These are phyloP conservation scores for Ceratobasidium papillatum DNA, from an alignment of 1,284 basidiomycete genomes.

Conservation along the genomic window DNA sequence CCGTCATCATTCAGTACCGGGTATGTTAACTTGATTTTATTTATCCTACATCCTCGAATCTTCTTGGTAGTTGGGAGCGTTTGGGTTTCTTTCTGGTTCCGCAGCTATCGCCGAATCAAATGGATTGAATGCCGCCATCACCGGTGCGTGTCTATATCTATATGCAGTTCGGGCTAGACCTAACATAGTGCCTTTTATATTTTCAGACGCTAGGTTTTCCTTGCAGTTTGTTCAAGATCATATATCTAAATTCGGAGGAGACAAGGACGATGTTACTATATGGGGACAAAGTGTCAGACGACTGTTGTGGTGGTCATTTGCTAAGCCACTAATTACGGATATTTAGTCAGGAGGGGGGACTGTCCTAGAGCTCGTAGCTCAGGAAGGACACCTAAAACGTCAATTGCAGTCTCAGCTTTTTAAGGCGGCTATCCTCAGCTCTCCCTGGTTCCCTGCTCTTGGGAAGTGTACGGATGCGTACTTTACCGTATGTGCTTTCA, in stretches of 20 bases:
- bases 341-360: constrained; percentile 25
- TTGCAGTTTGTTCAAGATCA: constrained; percentile 19
- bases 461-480: constrained; percentile 17
- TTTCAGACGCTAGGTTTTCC: constrained; percentile 10
- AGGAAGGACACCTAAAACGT: neutral
- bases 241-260: constrained; percentile 18
- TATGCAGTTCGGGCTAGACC: too few species aligned
- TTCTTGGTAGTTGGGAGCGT: neutral
- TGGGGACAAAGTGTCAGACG: constrained; percentile 20
- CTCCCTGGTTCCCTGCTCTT: constrained; percentile 12
- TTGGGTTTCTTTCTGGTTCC: constrained; percentile 19
- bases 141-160: too few species aligned
- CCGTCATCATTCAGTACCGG: constrained; percentile 18
- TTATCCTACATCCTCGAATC: neutral
- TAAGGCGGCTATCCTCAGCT: constrained; percentile 7
- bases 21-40: neutral
- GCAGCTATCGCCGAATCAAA: neutral
- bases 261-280: constrained; percentile 3
- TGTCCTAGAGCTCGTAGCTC: constrained; percentile 1
- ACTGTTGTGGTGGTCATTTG: neutral
- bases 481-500: neutral
- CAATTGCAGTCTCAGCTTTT: neutral
- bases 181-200: neutral
- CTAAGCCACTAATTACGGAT: too few species aligned
- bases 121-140: constrained; percentile 18